Evolutionary conservation across 1,139 yeast species (phyloP).

Genomic region (Kazachstania sp.): DNA sequence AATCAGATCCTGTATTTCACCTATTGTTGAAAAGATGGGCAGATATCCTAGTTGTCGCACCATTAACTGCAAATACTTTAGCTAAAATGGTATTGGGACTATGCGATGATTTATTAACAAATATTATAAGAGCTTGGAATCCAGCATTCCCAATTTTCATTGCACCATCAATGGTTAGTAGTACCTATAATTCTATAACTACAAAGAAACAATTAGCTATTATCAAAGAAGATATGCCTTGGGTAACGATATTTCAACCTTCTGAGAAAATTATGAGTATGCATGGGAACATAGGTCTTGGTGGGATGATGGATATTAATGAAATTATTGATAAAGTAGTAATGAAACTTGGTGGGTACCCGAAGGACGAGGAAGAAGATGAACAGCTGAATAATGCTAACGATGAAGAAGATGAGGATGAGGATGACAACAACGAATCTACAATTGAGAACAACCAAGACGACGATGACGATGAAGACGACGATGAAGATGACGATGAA

Average conservation of each 20-base stretch:
- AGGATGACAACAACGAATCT: constrained; percentile 32
- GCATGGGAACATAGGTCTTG: constrained; percentile 91
- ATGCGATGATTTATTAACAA: constrained; percentile 77
- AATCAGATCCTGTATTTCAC: constrained; percentile 87
- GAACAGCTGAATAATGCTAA: constrained; percentile 59
- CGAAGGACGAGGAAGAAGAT: constrained; percentile 75
- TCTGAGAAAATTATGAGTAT: constrained; percentile 83
- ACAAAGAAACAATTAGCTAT: constrained; percentile 70
- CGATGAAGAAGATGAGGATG: constrained; percentile 41
- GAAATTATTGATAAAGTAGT: constrained; percentile 83
- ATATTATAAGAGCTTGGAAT: constrained; percentile 85
- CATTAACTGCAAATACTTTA: constrained; percentile 84
- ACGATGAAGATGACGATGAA: constrained; percentile 36
- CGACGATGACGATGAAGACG: constrained; percentile 38
- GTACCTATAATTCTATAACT: constrained; percentile 89
- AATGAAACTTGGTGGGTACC: constrained; percentile 78
- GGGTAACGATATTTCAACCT: constrained; percentile 77
- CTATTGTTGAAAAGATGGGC: constrained; percentile 94
- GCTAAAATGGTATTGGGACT: constrained; percentile 88
- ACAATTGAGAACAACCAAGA: constrained; percentile 39
- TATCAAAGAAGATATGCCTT: constrained; percentile 52
- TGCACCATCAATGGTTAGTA: constrained; percentile 97
- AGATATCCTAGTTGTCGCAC: constrained; percentile 81
- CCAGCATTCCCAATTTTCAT: constrained; percentile 75
- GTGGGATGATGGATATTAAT: constrained; percentile 92